Percentiles rank a stretch among this genome's conserved stretches.
These are phyloP conservation scores for Fusarium longipes DNA, from an alignment of 2,329 filamentous ascomycete species.

Conservation along the genomic window DNA sequence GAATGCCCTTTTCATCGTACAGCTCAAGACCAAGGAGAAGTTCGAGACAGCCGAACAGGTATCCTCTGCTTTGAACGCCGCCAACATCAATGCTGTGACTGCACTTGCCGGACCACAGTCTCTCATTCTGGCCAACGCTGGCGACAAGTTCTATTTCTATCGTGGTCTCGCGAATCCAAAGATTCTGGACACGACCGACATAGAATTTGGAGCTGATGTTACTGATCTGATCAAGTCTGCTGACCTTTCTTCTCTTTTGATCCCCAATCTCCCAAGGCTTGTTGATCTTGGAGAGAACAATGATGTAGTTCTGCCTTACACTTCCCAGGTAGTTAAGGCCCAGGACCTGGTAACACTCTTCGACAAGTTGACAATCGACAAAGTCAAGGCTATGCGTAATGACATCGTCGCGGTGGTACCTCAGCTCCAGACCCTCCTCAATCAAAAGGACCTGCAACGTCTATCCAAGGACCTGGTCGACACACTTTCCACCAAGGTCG, in stretches of 20 bases:
- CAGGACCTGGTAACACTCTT: background rate
- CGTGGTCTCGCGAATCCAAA: background rate
- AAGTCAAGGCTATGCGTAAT: conserved; percentile 6
- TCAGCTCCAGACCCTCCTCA: conserved; percentile 8
- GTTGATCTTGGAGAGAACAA: conserved; percentile 3
- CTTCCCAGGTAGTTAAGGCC: background rate
- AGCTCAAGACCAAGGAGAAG: background rate
- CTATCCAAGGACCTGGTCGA: conserved; percentile 4
- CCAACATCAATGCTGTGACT: conserved; percentile 5
- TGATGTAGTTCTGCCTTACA: conserved; percentile 6
- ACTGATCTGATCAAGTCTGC: background rate
- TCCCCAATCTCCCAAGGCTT: background rate
- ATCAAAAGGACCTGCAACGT: conserved; percentile 5
- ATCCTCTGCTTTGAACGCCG: background rate
- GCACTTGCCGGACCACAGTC: conserved; percentile 23
- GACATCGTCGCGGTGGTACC: conserved; percentile 14
- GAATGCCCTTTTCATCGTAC: conserved; percentile 14
- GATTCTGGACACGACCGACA: background rate
- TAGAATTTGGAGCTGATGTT: conserved; percentile 10
- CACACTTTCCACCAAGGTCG: conserved; percentile 11
- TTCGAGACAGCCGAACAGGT: background rate
- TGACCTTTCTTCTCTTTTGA: background rate
- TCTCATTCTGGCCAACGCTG: background rate
- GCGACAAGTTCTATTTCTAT: conserved; percentile 11
- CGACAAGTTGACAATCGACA: background rate